phyloP scores from a whole-genome alignment of 495 filamentous ascomycete species.

The Neurospora terricola region DNA sequence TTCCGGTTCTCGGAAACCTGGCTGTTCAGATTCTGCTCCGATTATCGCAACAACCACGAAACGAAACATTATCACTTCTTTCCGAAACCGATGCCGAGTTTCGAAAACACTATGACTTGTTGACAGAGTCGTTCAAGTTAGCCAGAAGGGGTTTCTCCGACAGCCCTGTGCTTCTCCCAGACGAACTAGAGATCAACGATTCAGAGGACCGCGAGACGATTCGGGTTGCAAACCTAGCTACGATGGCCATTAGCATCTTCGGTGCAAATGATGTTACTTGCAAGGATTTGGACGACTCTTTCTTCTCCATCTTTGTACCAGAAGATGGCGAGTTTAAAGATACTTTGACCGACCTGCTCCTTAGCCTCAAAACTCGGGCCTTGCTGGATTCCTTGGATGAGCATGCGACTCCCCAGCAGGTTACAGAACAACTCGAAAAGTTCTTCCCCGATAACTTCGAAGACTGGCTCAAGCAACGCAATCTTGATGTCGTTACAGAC shows the following conservation, averaged over 20 bases:
- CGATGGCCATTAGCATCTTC: slow-evolving; percentile 74
- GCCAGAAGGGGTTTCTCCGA: slow-evolving; percentile 72
- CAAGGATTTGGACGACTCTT: slow-evolving; percentile 72
- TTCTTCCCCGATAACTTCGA: slow-evolving; percentile 67
- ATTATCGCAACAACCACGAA: slow-evolving; percentile 32
- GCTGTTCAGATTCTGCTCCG: slow-evolving; percentile 36
- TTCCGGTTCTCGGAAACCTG: slow-evolving; percentile 34
- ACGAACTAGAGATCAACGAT: slow-evolving; percentile 62
- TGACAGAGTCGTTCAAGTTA: slow-evolving; percentile 72
- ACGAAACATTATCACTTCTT: slow-evolving; percentile 65
- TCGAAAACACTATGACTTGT: slow-evolving; percentile 67
- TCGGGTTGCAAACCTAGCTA: slow-evolving; percentile 78
- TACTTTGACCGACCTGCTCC: slow-evolving; percentile 61
- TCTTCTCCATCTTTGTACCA: slow-evolving; percentile 74
- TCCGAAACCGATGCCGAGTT: slow-evolving; percentile 64
- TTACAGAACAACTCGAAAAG: slow-evolving; percentile 57
- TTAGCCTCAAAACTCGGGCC: slow-evolving; percentile 80
- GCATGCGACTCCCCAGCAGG: slow-evolving; percentile 46
- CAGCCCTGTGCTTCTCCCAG: slow-evolving; percentile 57
- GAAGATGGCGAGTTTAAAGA: slow-evolving; percentile 44
- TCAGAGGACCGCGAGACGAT: slow-evolving; percentile 63
- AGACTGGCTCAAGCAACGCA: slow-evolving; percentile 50
- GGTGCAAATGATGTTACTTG: slow-evolving; percentile 75
- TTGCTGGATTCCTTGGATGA: slow-evolving; percentile 61
- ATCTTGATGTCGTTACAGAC: slow-evolving; percentile 54